Evolutionary conservation across 768 basidiomycete species (phyloP).

Genomic region (Butyriboletus loyo): DNA sequence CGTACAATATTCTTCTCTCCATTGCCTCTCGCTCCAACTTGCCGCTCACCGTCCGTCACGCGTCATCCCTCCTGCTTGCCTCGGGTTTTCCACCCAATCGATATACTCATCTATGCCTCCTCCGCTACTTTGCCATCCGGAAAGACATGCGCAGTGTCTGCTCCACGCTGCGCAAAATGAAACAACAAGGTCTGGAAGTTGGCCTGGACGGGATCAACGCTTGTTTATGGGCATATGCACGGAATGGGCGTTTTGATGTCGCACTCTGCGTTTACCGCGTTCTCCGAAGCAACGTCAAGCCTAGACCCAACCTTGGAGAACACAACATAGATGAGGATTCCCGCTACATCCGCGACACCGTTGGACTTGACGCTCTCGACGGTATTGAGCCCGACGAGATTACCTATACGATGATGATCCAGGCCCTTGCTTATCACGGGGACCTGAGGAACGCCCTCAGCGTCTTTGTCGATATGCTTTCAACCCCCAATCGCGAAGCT

Average conservation of each 20-base stretch:
- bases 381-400: conserved; percentile 54
- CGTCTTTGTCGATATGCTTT: conserved; percentile 67
- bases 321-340: conserved; percentile 37
- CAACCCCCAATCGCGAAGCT: conserved; percentile 39
- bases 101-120: conserved; percentile 57
- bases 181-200: conserved; percentile 47
- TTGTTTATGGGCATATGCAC: conserved; percentile 66
- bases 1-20: conserved; percentile 64
- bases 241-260: conserved; percentile 50
- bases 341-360: conserved; percentile 37
- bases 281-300: conserved; percentile 51
- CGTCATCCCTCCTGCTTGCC: conserved; percentile 48
- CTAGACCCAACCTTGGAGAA: conserved; percentile 33
- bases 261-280: conserved; percentile 60
- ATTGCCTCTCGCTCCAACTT: conserved; percentile 56
- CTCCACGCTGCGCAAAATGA: conserved; percentile 51
- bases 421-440: conserved; percentile 69
- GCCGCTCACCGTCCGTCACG: conserved; percentile 44
- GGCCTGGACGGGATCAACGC: conserved; percentile 68
- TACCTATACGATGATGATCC: conserved; percentile 69
- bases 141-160: conserved; percentile 53
- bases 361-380: conserved; percentile 44
- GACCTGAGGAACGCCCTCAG: conserved; percentile 53
- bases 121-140: conserved; percentile 52
- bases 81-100: conserved; percentile 58